Base-by-base conservation (phyloP, 2,329 filamentous ascomycete genomes). In the Salinomyces thailandicus region DNA sequence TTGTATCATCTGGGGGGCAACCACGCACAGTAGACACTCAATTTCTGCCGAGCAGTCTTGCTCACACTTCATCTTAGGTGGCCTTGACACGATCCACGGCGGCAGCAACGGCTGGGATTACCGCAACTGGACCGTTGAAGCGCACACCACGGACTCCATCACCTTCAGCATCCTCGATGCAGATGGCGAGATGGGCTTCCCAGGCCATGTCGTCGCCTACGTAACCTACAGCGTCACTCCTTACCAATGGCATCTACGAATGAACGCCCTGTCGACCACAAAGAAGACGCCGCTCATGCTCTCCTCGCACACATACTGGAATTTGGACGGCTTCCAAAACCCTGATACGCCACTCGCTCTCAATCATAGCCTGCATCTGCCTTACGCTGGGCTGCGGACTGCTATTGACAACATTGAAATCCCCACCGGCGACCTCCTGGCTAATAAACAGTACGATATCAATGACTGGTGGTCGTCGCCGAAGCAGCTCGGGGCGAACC, bases 381-480 rank as follows among this genome's bases (percentile, higher is more conserved):
- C 82, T 2, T 83, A 81, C 62, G 76, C 75, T 34, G 79, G 79
- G 24, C 75, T 79, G 59, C 71, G 80, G 41, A 66, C 85, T 13
- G 80, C 59, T 16, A 73, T 77, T 7, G 82, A 87, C 48, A 60
- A 58, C 33, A 67, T 67, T 33, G 54, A 64, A 29, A 66, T 69
- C 34, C 66, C 66, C 4, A 60, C 62, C 35, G 66, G 66, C 32
- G 60, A 81, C 37, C 80, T 95, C 45, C 59, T 80, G n/a, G 64
- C 76, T 37, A 85, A 85, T 61, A 59, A 70, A 48, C 62, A 69
- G 36, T 74, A 76, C 26, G 78, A 76, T 1, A 77, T 85, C 45
- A 83, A 86, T 50, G 80, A 86, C 59, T 85, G 87, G 64, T 94
- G 86, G 79, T 83, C 77, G 33, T 61, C 71, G 17, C 81, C 85